These are phyloP conservation scores for Jackrogersella minutella DNA, from an alignment of 495 filamentous ascomycete genomes.

Conservation along the genomic window DNA sequence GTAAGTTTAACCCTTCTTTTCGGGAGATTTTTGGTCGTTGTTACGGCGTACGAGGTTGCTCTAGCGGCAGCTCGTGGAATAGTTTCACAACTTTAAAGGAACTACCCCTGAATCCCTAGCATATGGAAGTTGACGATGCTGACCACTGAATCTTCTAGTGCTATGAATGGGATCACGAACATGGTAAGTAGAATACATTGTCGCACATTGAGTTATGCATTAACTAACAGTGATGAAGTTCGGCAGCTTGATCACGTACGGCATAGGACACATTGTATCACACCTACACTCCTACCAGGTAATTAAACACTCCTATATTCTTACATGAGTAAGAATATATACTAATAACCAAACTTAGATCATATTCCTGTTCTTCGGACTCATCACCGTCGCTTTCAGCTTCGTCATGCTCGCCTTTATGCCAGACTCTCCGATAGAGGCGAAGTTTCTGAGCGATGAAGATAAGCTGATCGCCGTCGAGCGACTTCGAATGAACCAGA, in stretches of 20 bases:
- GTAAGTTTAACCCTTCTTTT: constrained; percentile 17
- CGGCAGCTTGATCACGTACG: constrained; percentile 52
- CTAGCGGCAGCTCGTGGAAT: no score
- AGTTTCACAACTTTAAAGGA: neutral
- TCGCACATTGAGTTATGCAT: neutral
- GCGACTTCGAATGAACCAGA: constrained; percentile 69
- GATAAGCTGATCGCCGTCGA: constrained; percentile 57
- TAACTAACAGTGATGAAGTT: constrained; percentile 12
- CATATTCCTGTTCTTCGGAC: constrained; percentile 64
- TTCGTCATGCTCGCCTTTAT: constrained; percentile 58
- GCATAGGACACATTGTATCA: constrained; percentile 62
- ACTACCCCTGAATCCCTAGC: neutral
- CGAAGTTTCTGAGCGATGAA: constrained; percentile 63
- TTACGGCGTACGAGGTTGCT: no score
- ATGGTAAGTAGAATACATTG: constrained; percentile 50
- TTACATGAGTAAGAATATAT: neutral
- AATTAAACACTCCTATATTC: neutral
- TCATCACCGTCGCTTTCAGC: constrained; percentile 61
- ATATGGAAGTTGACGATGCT: constrained; percentile 37
- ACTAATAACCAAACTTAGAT: constrained; percentile 46
- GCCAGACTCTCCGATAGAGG: constrained; percentile 64
- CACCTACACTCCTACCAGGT: constrained; percentile 61
- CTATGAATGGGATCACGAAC: constrained; percentile 64
- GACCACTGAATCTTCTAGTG: constrained; percentile 50
- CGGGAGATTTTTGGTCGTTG: neutral